Conservation (phyloP, 23 red algal species). For the Gracilariopsis chorda region DNA sequence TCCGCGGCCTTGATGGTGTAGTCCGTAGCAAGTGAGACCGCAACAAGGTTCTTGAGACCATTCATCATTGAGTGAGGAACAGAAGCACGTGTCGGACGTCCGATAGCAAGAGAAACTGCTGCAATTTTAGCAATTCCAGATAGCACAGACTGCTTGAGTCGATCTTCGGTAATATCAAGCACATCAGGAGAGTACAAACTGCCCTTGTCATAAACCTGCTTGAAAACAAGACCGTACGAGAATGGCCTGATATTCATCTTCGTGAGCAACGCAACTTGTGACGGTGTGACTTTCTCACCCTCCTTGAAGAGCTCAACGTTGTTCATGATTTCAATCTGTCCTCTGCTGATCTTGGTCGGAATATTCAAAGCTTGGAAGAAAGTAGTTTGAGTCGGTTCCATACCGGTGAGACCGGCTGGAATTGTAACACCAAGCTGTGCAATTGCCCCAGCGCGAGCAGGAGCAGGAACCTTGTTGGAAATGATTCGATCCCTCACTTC, state of each 20-base stretch:
- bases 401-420: slow-evolving; percentile 95
- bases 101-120: slow-evolving; percentile 77
- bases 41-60: slow-evolving; percentile 75
- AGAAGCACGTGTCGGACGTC: slow-evolving; percentile 82
- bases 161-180: slow-evolving; percentile 95
- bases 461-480: slow-evolving; percentile 96
- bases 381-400: slow-evolving; percentile 95
- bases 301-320: slow-evolving; percentile 88
- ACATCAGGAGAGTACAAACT: slow-evolving; percentile 90
- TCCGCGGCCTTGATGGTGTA: slow-evolving; percentile 73
- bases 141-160: slow-evolving; percentile 53
- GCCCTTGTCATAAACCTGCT: slow-evolving; percentile 91
- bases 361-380: slow-evolving; percentile 99
- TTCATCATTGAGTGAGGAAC: slow-evolving; percentile 87
- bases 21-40: slow-evolving; percentile 76
- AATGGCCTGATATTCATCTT: slow-evolving; percentile 95
- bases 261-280: slow-evolving; percentile 89
- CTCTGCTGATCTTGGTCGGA: slow-evolving; percentile 95
- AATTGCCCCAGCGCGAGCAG: slow-evolving; percentile 88
- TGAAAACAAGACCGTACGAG: slow-evolving; percentile 88
- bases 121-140: slow-evolving; percentile 85
- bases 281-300: slow-evolving; percentile 84
- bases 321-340: slow-evolving; percentile 91
- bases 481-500: slow-evolving; percentile 78
- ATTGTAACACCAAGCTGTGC: slow-evolving; percentile 96